Evolutionary conservation across 345 rosid species (phyloP).

Genomic region (Geranium rotundifolium): DNA sequence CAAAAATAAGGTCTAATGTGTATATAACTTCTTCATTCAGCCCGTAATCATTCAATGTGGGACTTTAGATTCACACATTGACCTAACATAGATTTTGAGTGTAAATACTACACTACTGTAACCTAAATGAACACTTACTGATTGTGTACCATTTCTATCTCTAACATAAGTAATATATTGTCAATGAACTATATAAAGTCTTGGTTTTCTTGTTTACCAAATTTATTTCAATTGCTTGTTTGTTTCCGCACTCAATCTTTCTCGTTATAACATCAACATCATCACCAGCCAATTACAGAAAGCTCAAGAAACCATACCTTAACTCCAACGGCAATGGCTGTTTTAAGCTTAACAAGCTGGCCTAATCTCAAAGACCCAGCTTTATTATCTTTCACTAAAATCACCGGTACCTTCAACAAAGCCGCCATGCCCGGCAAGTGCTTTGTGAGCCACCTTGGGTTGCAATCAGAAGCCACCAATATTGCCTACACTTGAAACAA

Average conservation of each 20-base stretch:
- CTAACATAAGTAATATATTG: too few relatives aligned
- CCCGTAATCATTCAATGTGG: too few relatives aligned
- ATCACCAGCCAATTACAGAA: not conserved
- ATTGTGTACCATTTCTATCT: too few relatives aligned
- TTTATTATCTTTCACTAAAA: conserved; percentile 40
- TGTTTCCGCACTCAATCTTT: not conserved
- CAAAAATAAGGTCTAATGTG: too few relatives aligned
- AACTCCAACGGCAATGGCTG: conserved; percentile 54
- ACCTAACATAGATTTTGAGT: too few relatives aligned
- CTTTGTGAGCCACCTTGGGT: conserved; percentile 59
- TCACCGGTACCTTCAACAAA: conserved; percentile 48
- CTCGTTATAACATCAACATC: not conserved
- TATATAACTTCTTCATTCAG: too few relatives aligned
- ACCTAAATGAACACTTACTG: too few relatives aligned
- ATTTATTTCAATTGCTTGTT: too few relatives aligned
- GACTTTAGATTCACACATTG: too few relatives aligned
- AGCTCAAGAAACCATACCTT: conserved; percentile 20
- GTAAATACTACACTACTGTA: too few relatives aligned
- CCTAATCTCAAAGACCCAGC: conserved; percentile 58
- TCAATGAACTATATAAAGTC: too few relatives aligned
- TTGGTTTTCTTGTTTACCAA: too few relatives aligned
- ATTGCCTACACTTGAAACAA: conserved; percentile 29
- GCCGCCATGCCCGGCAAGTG: conserved; percentile 57
- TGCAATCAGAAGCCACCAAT: conserved; percentile 54
- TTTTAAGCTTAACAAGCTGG: conserved; percentile 56